Evolutionary conservation across 179 eudicot genomes (phyloP).

Genomic region (Heliamphora pulchella): DNA sequence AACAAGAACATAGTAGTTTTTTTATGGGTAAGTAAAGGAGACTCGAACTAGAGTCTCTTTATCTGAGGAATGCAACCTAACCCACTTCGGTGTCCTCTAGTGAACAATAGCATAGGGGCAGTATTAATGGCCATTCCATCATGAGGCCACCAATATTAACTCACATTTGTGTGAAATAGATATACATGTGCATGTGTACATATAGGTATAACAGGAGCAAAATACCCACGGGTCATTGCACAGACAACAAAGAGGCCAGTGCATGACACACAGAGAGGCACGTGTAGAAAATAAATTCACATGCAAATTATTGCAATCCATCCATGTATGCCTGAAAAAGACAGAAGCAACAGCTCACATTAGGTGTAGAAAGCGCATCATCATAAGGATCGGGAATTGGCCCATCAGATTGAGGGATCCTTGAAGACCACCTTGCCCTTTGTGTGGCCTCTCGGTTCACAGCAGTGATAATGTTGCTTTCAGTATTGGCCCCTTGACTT

Average conservation of each 20-base stretch:
- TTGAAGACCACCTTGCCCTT: constrained; percentile 32
- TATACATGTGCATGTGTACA: neutral
- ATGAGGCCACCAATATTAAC: neutral
- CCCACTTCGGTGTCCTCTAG: no score
- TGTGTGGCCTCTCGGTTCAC: constrained; percentile 22
- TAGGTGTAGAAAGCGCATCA: constrained; percentile 81
- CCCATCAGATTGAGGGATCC: constrained; percentile 81
- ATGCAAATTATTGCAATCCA: neutral
- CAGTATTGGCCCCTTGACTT: constrained; percentile 29
- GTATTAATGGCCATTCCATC: neutral
- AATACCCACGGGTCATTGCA: neutral
- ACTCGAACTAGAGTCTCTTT: no score
- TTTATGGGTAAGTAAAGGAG: no score
- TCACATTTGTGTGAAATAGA: neutral
- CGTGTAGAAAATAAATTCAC: neutral
- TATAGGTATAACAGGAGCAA: neutral
- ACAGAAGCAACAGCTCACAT: constrained; percentile 42
- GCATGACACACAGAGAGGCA: neutral
- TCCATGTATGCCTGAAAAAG: neutral
- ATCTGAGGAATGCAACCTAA: no score
- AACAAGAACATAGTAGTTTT: neutral
- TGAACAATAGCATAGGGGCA: no score
- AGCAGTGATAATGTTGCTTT: constrained; percentile 14
- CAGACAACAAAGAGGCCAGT: neutral
- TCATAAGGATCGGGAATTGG: constrained; percentile 90